phyloP scores from a whole-genome alignment of 768 basidiomycete genomes.

The Multifurca ochricompacta region DNA sequence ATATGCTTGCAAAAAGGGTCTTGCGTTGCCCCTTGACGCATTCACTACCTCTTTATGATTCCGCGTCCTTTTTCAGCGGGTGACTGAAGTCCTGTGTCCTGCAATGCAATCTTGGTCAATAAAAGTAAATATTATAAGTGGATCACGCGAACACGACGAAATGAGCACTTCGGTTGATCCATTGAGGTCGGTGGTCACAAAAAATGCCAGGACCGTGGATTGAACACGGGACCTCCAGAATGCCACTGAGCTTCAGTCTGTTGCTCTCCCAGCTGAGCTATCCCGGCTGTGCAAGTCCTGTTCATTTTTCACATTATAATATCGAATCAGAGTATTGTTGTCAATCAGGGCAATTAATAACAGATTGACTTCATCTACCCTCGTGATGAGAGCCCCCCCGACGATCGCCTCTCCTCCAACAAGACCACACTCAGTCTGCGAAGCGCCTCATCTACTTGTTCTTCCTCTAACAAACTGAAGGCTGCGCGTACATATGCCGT shows the following conservation, averaged over 20 bases:
- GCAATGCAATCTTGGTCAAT: no score
- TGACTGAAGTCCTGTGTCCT: no score
- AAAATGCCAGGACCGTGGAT: conserved; percentile 66
- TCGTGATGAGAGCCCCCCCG: neutral
- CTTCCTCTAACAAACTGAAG: conserved; percentile 62
- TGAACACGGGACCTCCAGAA: conserved; percentile 76
- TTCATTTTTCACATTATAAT: no score
- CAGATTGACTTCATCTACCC: neutral
- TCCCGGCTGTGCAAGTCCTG: no score
- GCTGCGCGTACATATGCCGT: conserved; percentile 75
- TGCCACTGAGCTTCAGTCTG: conserved; percentile 26
- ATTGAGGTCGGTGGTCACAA: no score
- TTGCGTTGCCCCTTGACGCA: no score
- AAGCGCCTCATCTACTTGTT: conserved; percentile 70
- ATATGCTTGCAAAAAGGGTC: no score
- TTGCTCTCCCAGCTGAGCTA: conserved; percentile 30
- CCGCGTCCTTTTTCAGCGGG: no score
- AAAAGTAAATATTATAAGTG: no score
- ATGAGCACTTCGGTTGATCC: no score
- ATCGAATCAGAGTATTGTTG: neutral
- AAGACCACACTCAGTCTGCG: conserved; percentile 40
- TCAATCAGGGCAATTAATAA: neutral
- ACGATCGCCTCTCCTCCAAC: conserved; percentile 12
- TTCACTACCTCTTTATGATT: no score
- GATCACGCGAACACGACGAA: no score